Base-by-base conservation (phyloP, 768 basidiomycete genomes). In the Solioccasus polychromus region DNA sequence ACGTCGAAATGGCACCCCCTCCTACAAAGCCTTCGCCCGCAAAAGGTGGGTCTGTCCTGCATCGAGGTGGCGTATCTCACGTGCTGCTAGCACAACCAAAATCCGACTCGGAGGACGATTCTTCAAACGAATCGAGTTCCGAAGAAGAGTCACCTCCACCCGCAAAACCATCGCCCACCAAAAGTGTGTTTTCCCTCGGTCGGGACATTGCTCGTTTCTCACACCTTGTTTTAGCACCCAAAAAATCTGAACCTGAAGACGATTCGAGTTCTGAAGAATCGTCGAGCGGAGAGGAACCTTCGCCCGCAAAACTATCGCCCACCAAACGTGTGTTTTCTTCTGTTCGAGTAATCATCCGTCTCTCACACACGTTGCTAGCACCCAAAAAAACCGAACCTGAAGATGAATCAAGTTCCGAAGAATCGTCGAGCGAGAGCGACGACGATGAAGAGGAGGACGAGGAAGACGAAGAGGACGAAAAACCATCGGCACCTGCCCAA, bases 241-340 rank as follows among this genome's bases (percentile, higher is more conserved):
- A 28, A 26, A 3, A 17, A 0, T 30, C 30, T 3, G 34, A 42
- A 20, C 26, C 53, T 8, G 20, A 35, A 9, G 34, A 36, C 26
- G 31, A 43, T 22, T 35, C 39, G 15, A 42, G 39, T 20, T 58
- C 57, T 11, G 45, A 47, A 8, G 31, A 35, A 18, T 51, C 56
- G 1, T 58, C 58, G 2, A 35, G 51, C 11, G 47, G n/a, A 26
- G 26, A 26, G 26, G 7, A 11, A 26, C 26, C 7, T 6, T 11
- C 26, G 2, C 41, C 83, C 78, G 72, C 66, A 20, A 77, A 80
- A 44, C 66, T 69, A 14, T 57, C 68, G 32, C 59, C 69, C 47
- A 61, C 66, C 18, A 67, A 69, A 48, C 71, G 52, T 54, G 9
- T 15, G 44, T 44, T 25, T 29, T n/a, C 3, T 11, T 12, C 20